These are phyloP conservation scores for Cornus kousa DNA, from an alignment of 148 eudicot genomes.

Conservation along the genomic window DNA sequence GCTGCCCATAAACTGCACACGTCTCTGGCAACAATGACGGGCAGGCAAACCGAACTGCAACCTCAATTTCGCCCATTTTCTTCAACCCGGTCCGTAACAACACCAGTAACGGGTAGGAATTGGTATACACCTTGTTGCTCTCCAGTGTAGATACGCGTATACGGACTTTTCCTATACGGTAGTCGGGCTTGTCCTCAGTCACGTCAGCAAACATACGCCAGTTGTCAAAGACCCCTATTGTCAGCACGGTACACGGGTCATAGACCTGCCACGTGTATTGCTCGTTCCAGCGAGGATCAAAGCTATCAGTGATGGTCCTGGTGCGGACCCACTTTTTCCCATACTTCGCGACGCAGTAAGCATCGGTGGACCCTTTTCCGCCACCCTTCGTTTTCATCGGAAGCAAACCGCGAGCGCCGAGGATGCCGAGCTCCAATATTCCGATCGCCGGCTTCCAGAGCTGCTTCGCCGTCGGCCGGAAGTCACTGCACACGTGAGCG, in stretches of 20 bases:
- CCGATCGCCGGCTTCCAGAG: conserved; percentile 90
- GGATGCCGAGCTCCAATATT: conserved; percentile 78
- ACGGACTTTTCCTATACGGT: conserved; percentile 74
- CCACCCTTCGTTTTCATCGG: conserved; percentile 80
- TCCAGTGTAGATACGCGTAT: conserved; percentile 88
- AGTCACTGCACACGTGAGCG: conserved; percentile 93
- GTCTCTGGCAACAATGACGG: conserved; percentile 86
- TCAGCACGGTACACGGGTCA: conserved; percentile 93
- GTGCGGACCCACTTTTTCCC: conserved; percentile 99
- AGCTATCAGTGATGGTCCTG: conserved; percentile 65
- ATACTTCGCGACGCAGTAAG: conserved; percentile 94
- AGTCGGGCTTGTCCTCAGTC: conserved; percentile 67
- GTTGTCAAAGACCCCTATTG: conserved; percentile 89
- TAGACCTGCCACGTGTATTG: conserved; percentile 99
- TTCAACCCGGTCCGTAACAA: conserved; percentile 60
- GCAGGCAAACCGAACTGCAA: conserved; percentile 80
- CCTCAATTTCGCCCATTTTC: conserved; percentile 93
- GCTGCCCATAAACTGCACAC: conserved; percentile 77
- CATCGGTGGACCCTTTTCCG: conserved; percentile 92
- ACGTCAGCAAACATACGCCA: conserved; percentile 69
- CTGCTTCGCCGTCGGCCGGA: conserved; percentile 89
- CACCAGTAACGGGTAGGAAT: conserved; percentile 76
- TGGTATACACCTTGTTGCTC: conserved; percentile 83
- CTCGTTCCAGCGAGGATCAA: conserved; percentile 98
- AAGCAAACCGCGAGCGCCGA: conserved; percentile 80